Conservation (phyloP, 495 filamentous ascomycete species). For the Staphylotrichum longicolle region DNA sequence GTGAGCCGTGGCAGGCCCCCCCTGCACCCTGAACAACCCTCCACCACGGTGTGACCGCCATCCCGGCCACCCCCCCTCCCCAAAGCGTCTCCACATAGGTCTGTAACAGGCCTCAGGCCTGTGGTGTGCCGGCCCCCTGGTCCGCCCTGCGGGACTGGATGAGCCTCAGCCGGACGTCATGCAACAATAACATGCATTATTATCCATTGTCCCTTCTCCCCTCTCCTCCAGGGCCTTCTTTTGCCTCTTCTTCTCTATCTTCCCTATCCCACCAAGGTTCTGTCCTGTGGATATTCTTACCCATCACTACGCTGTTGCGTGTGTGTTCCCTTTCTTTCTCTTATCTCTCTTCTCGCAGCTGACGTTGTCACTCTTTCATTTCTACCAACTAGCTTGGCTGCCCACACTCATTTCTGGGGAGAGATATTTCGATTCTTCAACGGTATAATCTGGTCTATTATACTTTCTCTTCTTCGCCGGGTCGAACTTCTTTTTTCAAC, state of each 20-base stretch:
- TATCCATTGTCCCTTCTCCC: constrained; percentile 28
- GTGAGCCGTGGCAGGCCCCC: constrained; percentile 12
- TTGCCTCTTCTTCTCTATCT: constrained; percentile 39
- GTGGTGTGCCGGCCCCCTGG: constrained; percentile 31
- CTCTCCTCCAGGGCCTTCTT: constrained; percentile 32
- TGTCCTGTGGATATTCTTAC: constrained; percentile 36
- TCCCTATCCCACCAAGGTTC: constrained; percentile 40
- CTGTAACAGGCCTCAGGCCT: constrained; percentile 41
- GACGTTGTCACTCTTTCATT: constrained; percentile 53
- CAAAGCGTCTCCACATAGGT: constrained; percentile 34
- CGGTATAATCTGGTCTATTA: constrained; percentile 47
- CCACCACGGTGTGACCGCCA: constrained; percentile 24
- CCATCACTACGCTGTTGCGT: constrained; percentile 49
- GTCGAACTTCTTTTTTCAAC: constrained; percentile 28
- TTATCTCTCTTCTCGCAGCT: constrained; percentile 52
- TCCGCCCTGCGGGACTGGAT: constrained; percentile 36
- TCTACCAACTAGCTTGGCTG: constrained; percentile 59
- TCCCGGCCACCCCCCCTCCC: constrained; percentile 25
- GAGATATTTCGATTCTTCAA: constrained; percentile 40
- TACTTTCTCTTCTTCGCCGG: constrained; percentile 28
- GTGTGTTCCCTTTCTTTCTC: constrained; percentile 41
- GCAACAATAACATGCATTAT: constrained; percentile 40
- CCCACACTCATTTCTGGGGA: constrained; percentile 51
- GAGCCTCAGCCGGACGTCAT: constrained; percentile 37
- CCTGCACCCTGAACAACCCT: constrained; percentile 15